Conservation (phyloP, 768 basidiomycete species). For the Floccularia luteovirens region DNA sequence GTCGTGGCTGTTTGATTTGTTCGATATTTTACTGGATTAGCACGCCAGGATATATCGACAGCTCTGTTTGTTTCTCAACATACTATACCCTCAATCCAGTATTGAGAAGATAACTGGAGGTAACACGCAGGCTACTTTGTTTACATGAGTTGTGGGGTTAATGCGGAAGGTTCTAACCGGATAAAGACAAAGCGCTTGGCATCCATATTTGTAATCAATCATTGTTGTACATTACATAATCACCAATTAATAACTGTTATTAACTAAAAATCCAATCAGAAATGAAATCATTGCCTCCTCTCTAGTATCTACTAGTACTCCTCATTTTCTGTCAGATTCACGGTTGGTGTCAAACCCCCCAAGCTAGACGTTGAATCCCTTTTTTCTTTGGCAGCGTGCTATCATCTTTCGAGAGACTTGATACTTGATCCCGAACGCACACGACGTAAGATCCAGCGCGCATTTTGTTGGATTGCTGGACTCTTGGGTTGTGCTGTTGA, state of each 20-base stretch:
- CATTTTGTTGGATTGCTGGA: neutral
- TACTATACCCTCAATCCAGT: neutral
- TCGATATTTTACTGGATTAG: no score
- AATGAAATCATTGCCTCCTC: no score
- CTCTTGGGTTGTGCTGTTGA: neutral
- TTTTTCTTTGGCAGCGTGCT: no score
- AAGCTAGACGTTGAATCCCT: no score
- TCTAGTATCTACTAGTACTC: no score
- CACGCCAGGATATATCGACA: neutral
- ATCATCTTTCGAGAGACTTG: no score
- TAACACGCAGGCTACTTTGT: neutral
- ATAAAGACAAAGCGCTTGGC: neutral
- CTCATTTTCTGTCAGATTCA: no score
- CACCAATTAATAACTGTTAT: neutral
- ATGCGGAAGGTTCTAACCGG: neutral
- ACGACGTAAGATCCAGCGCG: neutral
- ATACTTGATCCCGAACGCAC: constrained; percentile 1
- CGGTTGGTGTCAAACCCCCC: no score
- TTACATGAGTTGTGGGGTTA: neutral
- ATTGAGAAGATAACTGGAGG: neutral
- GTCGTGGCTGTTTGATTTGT: no score
- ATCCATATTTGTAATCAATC: no score
- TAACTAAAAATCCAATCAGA: no score
- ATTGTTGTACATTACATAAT: neutral
- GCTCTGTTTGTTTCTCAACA: neutral